These are phyloP conservation scores for Botrytis cinerea DNA, from an alignment of 2,329 filamentous ascomycete species.

Conservation along the genomic window DNA sequence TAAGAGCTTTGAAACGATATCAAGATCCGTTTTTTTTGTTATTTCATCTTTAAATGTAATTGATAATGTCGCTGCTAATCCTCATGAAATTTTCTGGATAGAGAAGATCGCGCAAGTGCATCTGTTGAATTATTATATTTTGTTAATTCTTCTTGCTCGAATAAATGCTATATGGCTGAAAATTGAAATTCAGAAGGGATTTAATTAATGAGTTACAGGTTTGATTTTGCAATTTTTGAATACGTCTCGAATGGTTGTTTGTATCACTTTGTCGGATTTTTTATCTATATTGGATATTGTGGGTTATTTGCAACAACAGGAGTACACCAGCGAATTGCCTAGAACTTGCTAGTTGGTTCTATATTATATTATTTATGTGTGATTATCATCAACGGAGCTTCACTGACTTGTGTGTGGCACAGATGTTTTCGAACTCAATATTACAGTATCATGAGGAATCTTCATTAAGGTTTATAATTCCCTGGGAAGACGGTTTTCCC, in stretches of 20 bases:
- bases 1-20: background rate
- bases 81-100: conserved; percentile 43
- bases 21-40: background rate
- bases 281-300: conserved; percentile 53
- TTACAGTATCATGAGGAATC: background rate
- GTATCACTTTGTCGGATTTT: conserved; percentile 57
- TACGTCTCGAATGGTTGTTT: conserved; percentile 55
- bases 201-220: conserved; percentile 41
- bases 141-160: no score
- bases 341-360: background rate
- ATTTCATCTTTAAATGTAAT: background rate
- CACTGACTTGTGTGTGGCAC: background rate
- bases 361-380: background rate
- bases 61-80: background rate
- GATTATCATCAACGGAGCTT: background rate
- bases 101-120: background rate
- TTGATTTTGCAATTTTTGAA: conserved; percentile 56
- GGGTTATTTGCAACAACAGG: conserved; percentile 34
- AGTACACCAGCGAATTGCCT: background rate
- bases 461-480: background rate
- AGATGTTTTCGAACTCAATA: background rate
- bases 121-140: background rate
- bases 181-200: no score
- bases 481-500: background rate
- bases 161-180: no score